Percentiles rank a stretch among this genome's conserved stretches.
Conservation (phyloP, 1,284 basidiomycete genomes). For the Xerocomus amazonicus region DNA sequence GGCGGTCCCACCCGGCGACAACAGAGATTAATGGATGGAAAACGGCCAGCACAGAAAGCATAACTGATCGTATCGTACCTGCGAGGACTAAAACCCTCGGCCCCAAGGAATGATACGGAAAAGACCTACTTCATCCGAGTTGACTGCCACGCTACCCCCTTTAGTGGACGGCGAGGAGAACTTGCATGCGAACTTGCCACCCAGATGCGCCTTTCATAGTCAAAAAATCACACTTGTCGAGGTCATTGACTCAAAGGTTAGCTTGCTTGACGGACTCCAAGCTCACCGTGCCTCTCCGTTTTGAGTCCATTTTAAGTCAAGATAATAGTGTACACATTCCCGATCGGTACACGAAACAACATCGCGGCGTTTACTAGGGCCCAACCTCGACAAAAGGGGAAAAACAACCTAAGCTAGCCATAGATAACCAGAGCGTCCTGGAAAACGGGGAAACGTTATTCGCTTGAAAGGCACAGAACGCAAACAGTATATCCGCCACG, state of each 20-base stretch:
- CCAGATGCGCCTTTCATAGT: too few relatives aligned
- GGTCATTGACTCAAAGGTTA: conserved; percentile 2
- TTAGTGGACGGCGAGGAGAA: conserved; percentile 2
- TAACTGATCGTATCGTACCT: conserved; percentile 14
- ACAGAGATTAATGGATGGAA: not conserved
- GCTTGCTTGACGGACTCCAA: conserved; percentile 10
- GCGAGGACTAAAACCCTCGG: conserved; percentile 22
- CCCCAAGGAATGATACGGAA: conserved; percentile 19
- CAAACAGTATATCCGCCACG: conserved; percentile 4
- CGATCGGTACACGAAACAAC: conserved; percentile 16
- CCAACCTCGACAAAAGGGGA: conserved; percentile 5
- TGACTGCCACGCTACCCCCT: conserved; percentile 25
- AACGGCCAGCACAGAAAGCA: not conserved
- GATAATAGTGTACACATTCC: conserved; percentile 2
- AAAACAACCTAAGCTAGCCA: not conserved
- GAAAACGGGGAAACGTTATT: conserved; percentile 3
- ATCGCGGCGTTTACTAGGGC: conserved; percentile 12
- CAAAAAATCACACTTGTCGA: conserved; percentile 26
- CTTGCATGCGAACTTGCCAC: too few relatives aligned
- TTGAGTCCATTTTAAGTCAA: conserved; percentile 1
- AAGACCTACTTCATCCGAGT: conserved; percentile 17
- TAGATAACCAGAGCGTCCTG: conserved; percentile 1
- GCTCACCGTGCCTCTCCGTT: conserved; percentile 2
- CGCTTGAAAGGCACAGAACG: conserved; percentile 3
- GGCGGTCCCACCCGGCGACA: conserved; percentile 4